Evolutionary conservation across 2,329 filamentous ascomycete species (phyloP).

Genomic region (Aspergillus flavus): DNA sequence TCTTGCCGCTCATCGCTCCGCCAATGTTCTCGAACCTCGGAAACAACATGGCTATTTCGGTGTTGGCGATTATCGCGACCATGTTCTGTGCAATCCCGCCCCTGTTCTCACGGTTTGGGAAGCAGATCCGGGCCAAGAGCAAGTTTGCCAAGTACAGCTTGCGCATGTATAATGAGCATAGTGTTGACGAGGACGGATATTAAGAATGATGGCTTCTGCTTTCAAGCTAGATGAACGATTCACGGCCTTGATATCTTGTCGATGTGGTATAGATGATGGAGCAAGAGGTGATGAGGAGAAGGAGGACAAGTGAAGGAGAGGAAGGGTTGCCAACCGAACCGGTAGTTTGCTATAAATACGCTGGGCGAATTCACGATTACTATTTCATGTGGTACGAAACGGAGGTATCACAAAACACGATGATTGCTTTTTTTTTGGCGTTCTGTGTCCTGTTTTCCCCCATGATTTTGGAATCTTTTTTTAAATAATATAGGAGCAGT

Average conservation of each 20-base stretch:
- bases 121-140: constrained; percentile 35
- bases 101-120: constrained; percentile 38
- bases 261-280: not conserved
- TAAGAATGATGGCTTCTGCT: constrained; percentile 1
- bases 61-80: constrained; percentile 46
- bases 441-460: not conserved
- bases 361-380: not conserved
- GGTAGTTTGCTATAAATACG: constrained; percentile 1
- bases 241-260: not conserved
- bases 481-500: not conserved
- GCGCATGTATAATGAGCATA: constrained; percentile 29
- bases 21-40: constrained; percentile 44
- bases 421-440: not conserved
- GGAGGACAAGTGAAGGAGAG: too few relatives aligned
- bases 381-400: not conserved
- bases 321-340: not conserved
- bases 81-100: constrained; percentile 39
- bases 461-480: not conserved
- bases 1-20: constrained; percentile 43
- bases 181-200: constrained; percentile 29
- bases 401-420: not conserved
- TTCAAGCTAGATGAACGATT: not conserved
- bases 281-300: too few relatives aligned
- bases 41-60: constrained; percentile 38
- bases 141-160: constrained; percentile 37